Evolutionary conservation across 139 green algal genomes (phyloP).

Genomic region (Tetraselmis striata): DNA sequence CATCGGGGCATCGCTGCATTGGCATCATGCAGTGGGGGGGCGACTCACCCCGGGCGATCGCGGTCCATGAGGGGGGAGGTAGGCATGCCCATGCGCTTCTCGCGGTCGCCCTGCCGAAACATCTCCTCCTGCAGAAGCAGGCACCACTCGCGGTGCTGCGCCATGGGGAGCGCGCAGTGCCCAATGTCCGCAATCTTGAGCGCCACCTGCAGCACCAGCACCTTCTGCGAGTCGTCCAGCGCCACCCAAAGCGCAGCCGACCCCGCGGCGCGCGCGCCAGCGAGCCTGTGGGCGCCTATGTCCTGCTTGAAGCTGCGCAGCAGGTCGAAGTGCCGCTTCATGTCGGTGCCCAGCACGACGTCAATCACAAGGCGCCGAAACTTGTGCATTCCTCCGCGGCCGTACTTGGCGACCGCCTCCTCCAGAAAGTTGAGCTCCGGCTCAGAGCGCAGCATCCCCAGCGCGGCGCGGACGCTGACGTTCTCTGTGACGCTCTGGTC

Average conservation of each 20-base stretch:
- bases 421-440: neutral
- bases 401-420: neutral
- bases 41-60: neutral
- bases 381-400: neutral
- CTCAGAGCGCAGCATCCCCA: neutral
- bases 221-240: neutral
- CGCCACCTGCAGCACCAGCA: conserved; percentile 26
- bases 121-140: conserved; percentile 47
- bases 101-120: conserved; percentile 50
- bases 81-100: conserved; percentile 25
- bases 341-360: conserved; percentile 50
- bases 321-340: conserved; percentile 46
- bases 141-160: conserved; percentile 44
- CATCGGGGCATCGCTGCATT: too few species aligned
- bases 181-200: conserved; percentile 54
- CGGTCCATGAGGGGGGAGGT: conserved; percentile 48
- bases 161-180: conserved; percentile 17
- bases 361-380: conserved; percentile 25
- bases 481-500: neutral
- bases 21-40: too few species aligned
- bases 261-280: neutral
- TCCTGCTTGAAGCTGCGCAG: neutral
- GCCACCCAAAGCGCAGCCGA: neutral
- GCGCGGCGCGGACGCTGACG: neutral
- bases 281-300: neutral